Percentiles rank a stretch among this genome's conserved stretches.
phyloP scores from a whole-genome alignment of 768 basidiomycete species.

The Mycena amicta region DNA sequence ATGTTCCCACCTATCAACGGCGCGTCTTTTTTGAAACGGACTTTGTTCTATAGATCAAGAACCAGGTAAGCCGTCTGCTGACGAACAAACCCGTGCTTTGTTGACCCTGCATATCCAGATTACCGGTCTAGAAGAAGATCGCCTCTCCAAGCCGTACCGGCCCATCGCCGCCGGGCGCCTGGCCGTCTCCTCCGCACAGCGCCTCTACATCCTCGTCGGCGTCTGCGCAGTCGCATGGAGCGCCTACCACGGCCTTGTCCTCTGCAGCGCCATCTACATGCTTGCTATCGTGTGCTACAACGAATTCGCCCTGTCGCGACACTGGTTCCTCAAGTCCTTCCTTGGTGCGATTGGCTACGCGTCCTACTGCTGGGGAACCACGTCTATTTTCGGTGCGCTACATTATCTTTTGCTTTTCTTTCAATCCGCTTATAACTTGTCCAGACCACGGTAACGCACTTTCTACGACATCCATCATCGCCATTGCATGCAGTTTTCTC shows the following conservation, averaged over 20 bases:
- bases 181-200: conserved; percentile 15
- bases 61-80: conserved; percentile 11
- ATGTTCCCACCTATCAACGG: conserved; percentile 1
- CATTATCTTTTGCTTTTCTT: not conserved
- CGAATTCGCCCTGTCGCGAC: conserved; percentile 17
- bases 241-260: conserved; percentile 10
- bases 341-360: conserved; percentile 24
- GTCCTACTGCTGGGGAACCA: conserved; percentile 28
- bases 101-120: conserved; percentile 8
- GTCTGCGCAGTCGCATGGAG: conserved; percentile 15
- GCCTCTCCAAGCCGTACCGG: conserved; percentile 24
- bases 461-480: conserved; percentile 19
- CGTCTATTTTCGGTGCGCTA: conserved; percentile 23
- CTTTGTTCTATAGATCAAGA: conserved; percentile 25
- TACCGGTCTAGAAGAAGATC: conserved; percentile 25
- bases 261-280: conserved; percentile 22
- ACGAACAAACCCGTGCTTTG: not conserved
- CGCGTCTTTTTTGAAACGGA: no score
- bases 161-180: conserved; percentile 26
- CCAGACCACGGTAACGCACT: conserved; percentile 19
- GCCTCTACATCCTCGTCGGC: conserved; percentile 15
- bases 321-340: conserved; percentile 24
- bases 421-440: not conserved
- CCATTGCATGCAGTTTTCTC: conserved; percentile 32
- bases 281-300: conserved; percentile 26